Base-by-base conservation (phyloP, 768 basidiomycete genomes). In the Fomitopsis serialis region DNA sequence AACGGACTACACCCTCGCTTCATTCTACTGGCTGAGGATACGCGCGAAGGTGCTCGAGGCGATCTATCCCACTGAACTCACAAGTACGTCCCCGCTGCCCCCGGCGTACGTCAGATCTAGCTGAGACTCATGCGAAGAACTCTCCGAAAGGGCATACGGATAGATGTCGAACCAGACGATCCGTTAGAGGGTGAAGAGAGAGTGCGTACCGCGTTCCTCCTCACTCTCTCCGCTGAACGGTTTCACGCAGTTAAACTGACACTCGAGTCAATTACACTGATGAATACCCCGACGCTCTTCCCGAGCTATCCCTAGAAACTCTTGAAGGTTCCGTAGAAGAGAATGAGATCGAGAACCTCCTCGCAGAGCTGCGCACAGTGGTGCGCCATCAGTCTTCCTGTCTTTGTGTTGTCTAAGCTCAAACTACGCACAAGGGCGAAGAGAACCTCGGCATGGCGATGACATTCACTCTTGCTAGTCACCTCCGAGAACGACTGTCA, bases 371-470 rank as follows among this genome's bases (percentile, higher is more conserved):
- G 29, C 76, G 75, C 57, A 71, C 72, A 61, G 74, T 84, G 64
- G 85, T 85, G 68, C 54, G 82, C 71, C 15, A 42, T 9, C 7
- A 29, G 10, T 4, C 19, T 4, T 32, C 19, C 19, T 6, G 45
- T 46, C 19, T 15, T 8, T 35, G 3, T 45, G n/a, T 21, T 23
- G n/a, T n/a, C 36, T 24, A n/a, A n/a, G 29, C 47, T 34, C 32
- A 24, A 24, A 32, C 8, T 27, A 12, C 36, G 48, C 12, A 19
- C 53, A 54, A 90, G 87, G 89, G 88, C 52, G 80, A 87, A 64
- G 92, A 94, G 64, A 93, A 89, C 67, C 63, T 92, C 21, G 92
- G 92, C 42, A 95, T 95, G 87, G 94, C 97, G 2, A 98, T 98
- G 94, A 95, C 94, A 17, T 99, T 97, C 66, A 93, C 96, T 0